Conservation (phyloP, 2,329 filamentous ascomycete genomes). For the Paecilomyces sp. region DNA sequence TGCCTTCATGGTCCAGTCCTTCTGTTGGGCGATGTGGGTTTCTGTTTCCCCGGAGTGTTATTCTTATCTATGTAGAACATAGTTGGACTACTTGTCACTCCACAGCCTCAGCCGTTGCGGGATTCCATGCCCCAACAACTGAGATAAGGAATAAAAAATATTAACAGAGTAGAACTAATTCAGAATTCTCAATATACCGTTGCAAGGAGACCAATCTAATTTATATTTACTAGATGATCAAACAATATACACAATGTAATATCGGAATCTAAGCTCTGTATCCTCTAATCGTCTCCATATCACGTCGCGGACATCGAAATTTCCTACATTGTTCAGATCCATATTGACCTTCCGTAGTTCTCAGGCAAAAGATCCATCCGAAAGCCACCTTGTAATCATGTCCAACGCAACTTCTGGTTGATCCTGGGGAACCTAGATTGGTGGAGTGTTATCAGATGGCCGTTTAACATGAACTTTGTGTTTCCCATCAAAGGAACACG, state of each 20-base stretch:
- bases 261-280: too few species aligned
- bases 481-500: neutral
- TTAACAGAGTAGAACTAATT: too few species aligned
- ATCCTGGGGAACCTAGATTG: conserved; percentile 6
- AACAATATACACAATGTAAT: too few species aligned
- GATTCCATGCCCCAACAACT: too few species aligned
- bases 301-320: neutral
- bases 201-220: too few species aligned
- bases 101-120: neutral
- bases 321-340: too few species aligned
- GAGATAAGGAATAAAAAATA: too few species aligned
- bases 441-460: neutral
- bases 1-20: neutral
- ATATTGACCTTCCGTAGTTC: too few species aligned
- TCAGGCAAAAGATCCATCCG: neutral
- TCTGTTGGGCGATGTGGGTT: neutral
- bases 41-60: neutral
- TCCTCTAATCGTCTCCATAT: neutral
- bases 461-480: neutral
- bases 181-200: too few species aligned
- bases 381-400: conserved; percentile 1
- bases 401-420: conserved; percentile 7
- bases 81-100: neutral
- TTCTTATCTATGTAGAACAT: neutral
- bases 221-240: too few species aligned